Conservation (phyloP, 257 asterid species). For the Salvia splendens region DNA sequence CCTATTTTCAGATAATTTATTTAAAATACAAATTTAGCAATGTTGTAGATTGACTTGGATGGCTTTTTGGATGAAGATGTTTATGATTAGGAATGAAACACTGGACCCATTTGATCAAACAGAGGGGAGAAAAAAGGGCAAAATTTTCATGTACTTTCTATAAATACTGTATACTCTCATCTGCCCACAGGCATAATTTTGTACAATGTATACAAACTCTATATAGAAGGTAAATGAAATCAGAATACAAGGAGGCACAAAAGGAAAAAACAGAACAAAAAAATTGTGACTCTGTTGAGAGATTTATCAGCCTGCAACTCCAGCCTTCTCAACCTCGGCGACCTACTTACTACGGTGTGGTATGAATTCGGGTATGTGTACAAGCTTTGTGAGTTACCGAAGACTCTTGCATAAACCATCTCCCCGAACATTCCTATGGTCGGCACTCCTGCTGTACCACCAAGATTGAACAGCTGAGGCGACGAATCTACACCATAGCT, state of each 20-base stretch:
- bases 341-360: slow-evolving; percentile 42
- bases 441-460: slow-evolving; percentile 37
- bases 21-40: no score
- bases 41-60: no score
- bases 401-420: slow-evolving; percentile 73
- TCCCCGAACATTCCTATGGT: slow-evolving; percentile 67
- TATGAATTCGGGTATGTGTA: slow-evolving; percentile 65
- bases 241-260: slow-evolving; percentile 68
- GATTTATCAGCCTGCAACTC: slow-evolving; percentile 63
- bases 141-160: not conserved
- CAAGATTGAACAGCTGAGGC: slow-evolving; percentile 31
- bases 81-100: not conserved
- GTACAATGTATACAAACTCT: slow-evolving; percentile 22
- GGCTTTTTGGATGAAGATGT: not conserved
- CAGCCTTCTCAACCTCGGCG: slow-evolving; percentile 68
- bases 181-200: not conserved
- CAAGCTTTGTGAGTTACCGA: slow-evolving; percentile 64
- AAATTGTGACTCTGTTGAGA: slow-evolving; percentile 66
- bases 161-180: not conserved
- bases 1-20: no score
- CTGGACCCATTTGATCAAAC: no score
- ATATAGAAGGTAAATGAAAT: not conserved
- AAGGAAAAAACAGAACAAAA: slow-evolving; percentile 61
- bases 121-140: not conserved
- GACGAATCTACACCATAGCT: slow-evolving; percentile 30